A percentile compares a stretch with the other conserved stretches of the same genome.
These are phyloP conservation scores for Helicostylum pulchrum DNA, from an alignment of 192 early-diverging fungal species.

Conservation along the genomic window DNA sequence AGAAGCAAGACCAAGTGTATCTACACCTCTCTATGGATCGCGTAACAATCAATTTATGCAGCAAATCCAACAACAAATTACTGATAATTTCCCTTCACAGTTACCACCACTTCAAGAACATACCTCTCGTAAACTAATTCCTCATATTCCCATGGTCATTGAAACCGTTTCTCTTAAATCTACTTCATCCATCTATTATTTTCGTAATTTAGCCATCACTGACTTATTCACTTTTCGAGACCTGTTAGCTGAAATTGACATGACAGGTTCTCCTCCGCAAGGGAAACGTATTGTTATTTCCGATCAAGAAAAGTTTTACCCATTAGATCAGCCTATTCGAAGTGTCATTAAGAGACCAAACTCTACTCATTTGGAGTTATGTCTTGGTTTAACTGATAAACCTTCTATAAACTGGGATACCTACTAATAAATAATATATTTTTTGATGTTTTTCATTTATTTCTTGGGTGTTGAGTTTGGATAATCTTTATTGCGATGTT, in stretches of 20 bases:
- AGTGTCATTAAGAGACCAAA: conserved; percentile 23
- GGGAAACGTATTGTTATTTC: conserved; percentile 34
- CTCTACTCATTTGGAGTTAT: conserved; percentile 29
- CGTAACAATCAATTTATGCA: conserved; percentile 6
- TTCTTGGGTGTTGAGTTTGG: not conserved
- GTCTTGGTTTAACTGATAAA: conserved; percentile 27
- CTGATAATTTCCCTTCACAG: conserved; percentile 19
- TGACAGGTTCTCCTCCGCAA: conserved; percentile 28
- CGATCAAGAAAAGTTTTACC: conserved; percentile 26
- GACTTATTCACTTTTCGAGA: conserved; percentile 38
- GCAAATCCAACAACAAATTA: not conserved
- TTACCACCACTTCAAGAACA: conserved; percentile 26
- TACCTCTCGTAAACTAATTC: not conserved
- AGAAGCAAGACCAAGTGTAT: conserved; percentile 14
- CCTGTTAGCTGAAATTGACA: conserved; percentile 33
- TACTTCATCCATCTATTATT: conserved; percentile 22
- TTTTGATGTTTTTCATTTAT: not conserved
- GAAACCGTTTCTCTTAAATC: conserved; percentile 36
- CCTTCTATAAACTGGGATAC: conserved; percentile 30
- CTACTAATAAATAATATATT: not conserved
- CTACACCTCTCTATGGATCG: conserved; percentile 18
- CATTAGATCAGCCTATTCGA: conserved; percentile 30
- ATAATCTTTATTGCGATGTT: too few relatives aligned
- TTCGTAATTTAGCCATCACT: conserved; percentile 39
- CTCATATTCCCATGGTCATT: conserved; percentile 14